Evolutionary conservation across 345 rosid genomes (phyloP), one percentile per base, ranked within the genome.

Genomic region (Dipteronia sinensis): DNA sequence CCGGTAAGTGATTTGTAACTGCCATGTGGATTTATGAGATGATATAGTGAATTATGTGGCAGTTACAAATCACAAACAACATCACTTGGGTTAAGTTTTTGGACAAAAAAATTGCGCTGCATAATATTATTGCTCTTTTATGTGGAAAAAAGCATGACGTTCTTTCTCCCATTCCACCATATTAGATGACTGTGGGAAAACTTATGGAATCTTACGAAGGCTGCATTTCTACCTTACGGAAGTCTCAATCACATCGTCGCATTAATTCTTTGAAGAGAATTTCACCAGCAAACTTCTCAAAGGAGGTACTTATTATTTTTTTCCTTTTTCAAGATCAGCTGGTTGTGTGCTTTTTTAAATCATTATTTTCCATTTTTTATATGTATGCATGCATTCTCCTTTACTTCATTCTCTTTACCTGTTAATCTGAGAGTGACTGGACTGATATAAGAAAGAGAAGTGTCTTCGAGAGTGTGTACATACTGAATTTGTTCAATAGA

Each of bases 231-330:
- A 71, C 64, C 80, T 77, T 93, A 76, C 81, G 97, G 42, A 89
- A 87, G 84, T 63, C 90, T 27, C 98, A 94, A 80, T 71, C 89
- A 58, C 81, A 72, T 25, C 89, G 98, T 46, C 93, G 97, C 19
- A 77, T 77, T 62, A 49, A 83, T 82, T 94, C 99, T 63, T 83
- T 96, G 80, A 92, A 84, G 93, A 87, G 85, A 85, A 87, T 96
- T 53, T 74, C 93, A 22, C 99, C 97, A 0, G 99, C 92, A 31
- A 96, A 94, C 89, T 96, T 96, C 78, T 88, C 99, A 4, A 94
- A 88, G 87, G 87, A 80, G 94, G 99, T 93, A 83, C 20, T 34
- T 27, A 27, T 27, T 34, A 0, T 34, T 4, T 5, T 34, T 34
- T 34, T 34, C 4, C 38, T 34, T 34, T 34, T 34, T 34, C 38